Evolutionary conservation across 768 basidiomycete genomes (phyloP), one percentile per base, ranked within the genome.

Genomic region (Dictyophora rubrovolvata): DNA sequence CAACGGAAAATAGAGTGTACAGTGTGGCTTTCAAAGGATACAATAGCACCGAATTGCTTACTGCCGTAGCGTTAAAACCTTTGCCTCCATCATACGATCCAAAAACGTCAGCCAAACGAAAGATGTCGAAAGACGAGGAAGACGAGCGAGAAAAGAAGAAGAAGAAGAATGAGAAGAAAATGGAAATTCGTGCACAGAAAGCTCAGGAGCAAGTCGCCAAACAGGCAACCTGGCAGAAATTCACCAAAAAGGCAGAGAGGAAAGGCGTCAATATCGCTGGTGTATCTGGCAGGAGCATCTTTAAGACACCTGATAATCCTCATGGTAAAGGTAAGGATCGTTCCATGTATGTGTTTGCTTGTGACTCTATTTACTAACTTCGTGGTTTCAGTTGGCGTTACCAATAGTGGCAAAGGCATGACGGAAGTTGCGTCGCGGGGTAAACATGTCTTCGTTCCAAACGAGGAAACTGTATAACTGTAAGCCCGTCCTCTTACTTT

Each of bases 141-240:
- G 89, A 89, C 65, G 91, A 93, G 73, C 78, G 83, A 70, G 92
- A 93, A 64, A 75, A 72, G 70, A 93, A 92, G 81, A 89, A 90
- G 79, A 93, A 93, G 77, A 92, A 91, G 76, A 93, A 92, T 67
- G 92, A 93, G 77, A 93, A 93, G 77, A 93, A 93, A 72, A 64
- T 90, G 47, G 92, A 93, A 75, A 79, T 75, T 17, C 83, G 80
- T 66, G 90, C 89, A 36, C 80, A 83, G 9, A 94, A 94, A 72
- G 87, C 90, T 10, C 90, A 92, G 70, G 92, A 94, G 68, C 92
- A 94, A 73, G 77, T 73, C 34, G 76, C 75, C 62, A 91, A 92
- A 73, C 90, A 93, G 73, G 82, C 81, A 60, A 84, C 84, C 49
- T 95, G 92, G 92, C 90, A 93, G 74, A 90, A 90, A 74, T 95